These are phyloP conservation scores for Trifolium pratense DNA, from an alignment of 306 rosid species.

Conservation along the genomic window DNA sequence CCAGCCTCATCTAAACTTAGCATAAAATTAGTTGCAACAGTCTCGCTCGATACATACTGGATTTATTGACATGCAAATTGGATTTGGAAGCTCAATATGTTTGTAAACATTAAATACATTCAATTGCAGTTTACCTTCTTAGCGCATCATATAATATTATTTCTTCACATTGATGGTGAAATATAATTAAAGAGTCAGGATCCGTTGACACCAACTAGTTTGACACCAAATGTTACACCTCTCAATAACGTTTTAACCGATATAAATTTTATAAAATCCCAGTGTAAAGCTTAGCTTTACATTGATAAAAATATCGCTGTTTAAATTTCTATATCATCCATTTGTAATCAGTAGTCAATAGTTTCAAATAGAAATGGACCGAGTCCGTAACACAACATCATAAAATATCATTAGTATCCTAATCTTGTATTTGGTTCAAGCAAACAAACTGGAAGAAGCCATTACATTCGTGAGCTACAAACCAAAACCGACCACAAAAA, in stretches of 20 bases:
- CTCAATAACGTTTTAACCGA: no score
- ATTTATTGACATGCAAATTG: no score
- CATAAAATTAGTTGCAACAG: no score
- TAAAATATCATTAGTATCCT: slow-evolving; percentile 22
- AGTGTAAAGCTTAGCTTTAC: neutral
- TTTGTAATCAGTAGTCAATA: neutral
- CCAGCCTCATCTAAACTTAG: no score
- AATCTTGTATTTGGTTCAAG: slow-evolving; percentile 24
- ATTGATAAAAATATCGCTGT: neutral
- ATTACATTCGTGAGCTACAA: slow-evolving; percentile 17
- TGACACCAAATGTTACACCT: no score
- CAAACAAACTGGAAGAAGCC: slow-evolving; percentile 29
- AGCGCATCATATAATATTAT: neutral
- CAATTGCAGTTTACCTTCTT: neutral
- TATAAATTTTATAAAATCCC: no score
- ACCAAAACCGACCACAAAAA: slow-evolving; percentile 11
- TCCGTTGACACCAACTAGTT: no score
- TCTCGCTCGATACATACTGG: no score
- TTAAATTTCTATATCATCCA: no score
- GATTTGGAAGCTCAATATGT: no score
- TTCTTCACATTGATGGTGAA: neutral
- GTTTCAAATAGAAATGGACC: slow-evolving; percentile 17
- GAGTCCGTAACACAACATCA: slow-evolving; percentile 3
- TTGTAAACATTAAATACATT: no score
- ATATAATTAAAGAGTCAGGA: no score